Evolutionary conservation across 78 protist genomes (phyloP).

Genomic region (Dictyostelium citrinum): DNA sequence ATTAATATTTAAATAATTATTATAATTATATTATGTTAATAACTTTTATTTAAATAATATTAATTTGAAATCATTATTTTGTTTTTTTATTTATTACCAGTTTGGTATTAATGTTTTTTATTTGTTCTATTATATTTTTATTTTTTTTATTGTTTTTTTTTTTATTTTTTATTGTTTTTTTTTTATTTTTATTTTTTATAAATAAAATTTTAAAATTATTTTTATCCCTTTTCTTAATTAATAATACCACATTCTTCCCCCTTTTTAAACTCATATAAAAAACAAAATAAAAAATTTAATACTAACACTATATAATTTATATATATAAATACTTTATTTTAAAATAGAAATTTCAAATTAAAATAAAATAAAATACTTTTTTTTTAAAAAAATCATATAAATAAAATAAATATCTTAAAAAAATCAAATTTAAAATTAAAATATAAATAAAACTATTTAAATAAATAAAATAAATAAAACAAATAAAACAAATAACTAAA

Average conservation of each 20-base stretch:
- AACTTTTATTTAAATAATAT: not conserved
- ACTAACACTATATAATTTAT: not conserved
- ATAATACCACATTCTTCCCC: not conserved
- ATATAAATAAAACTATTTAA: no score
- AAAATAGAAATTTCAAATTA: not conserved
- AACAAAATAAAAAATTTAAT: not conserved
- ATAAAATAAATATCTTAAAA: not conserved
- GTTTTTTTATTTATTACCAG: not conserved
- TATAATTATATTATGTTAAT: not conserved
- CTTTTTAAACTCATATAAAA: not conserved
- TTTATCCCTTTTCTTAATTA: not conserved
- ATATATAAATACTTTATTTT: not conserved
- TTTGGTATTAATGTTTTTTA: not conserved
- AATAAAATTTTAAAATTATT: not conserved
- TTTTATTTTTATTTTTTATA: not conserved
- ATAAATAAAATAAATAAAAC: not conserved
- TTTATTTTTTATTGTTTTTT: not conserved
- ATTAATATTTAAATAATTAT: not conserved
- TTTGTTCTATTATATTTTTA: no score
- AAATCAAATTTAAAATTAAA: not conserved
- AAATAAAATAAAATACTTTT: not conserved
- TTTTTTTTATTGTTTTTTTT: not conserved
- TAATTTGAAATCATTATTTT: not conserved
- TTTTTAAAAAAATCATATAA: not conserved
- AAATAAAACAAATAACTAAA: no score